These are phyloP conservation scores for Heterobasidion irregulare DNA, from an alignment of 1,284 basidiomycete species.

Conservation along the genomic window DNA sequence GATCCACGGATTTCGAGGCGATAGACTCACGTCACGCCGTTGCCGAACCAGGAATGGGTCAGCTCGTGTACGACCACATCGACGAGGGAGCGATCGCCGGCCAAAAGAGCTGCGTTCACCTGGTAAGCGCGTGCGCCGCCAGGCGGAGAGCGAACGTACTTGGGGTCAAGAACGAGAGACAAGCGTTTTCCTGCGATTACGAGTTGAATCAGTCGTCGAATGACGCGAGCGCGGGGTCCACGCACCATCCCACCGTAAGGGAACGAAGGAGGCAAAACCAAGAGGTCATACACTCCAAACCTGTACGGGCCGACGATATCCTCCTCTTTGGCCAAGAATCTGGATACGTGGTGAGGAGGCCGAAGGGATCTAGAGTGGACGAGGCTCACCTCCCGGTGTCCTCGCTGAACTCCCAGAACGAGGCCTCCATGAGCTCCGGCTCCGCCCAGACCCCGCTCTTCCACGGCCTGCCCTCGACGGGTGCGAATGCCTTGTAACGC, in stretches of 20 bases:
- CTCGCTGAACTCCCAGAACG: slow-evolving; percentile 84
- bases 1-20: neutral
- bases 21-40: slow-evolving; percentile 64
- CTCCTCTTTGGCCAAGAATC: slow-evolving; percentile 76
- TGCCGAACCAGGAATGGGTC: slow-evolving; percentile 83
- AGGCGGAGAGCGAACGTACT: slow-evolving; percentile 35
- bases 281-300: slow-evolving; percentile 87
- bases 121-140: neutral
- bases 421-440: slow-evolving; percentile 72
- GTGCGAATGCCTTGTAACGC: slow-evolving; percentile 61
- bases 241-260: slow-evolving; percentile 86
- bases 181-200: slow-evolving; percentile 64
- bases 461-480: slow-evolving; percentile 61
- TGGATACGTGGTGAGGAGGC: slow-evolving; percentile 16
- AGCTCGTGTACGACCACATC: slow-evolving; percentile 81
- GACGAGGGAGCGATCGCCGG: slow-evolving; percentile 75
- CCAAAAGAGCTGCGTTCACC: slow-evolving; percentile 50
- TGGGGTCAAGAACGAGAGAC: slow-evolving; percentile 82
- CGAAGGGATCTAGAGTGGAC: neutral
- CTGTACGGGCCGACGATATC: slow-evolving; percentile 66
- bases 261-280: slow-evolving; percentile 92
- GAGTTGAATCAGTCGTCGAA: slow-evolving; percentile 2
- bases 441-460: slow-evolving; percentile 86
- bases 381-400: slow-evolving; percentile 65
- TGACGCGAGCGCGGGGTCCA: slow-evolving; percentile 3